Base-by-base conservation (phyloP, 108 stramenopile genomes). In the Fragilariopsis cylindrus region DNA sequence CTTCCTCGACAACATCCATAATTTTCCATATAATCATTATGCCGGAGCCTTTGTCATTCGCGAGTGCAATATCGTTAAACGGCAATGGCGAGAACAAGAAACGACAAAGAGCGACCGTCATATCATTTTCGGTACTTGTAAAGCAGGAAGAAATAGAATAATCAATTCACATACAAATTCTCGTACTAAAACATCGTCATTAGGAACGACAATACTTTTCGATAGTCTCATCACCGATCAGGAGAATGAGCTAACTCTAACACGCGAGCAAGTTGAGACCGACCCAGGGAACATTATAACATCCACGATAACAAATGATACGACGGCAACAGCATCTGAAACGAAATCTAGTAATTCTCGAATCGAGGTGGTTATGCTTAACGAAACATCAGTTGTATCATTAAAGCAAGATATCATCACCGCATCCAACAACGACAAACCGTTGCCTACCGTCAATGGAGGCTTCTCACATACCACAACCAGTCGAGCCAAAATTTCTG, bases 401-500 rank as follows among this genome's bases (percentile, higher is more conserved):
- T 30, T 30, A 30, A 30, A 30, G 30, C 30, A 30, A 30, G 30
- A 30, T 30, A 30, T 30, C 30, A 30, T 30, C 30, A 30, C 30
- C 30, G 30, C 30, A 30, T 30, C 30, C 30, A 30, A 21, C 9
- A 40, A 13, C 41, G 89, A 90, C 48, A 60, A 85, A 45, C 84
- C 89, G 16, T 30, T 39, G 43, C 90, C 87, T 19, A 94, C 93
- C 41, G 88, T 18, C 43, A 90, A 87, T 75, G 93, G 93, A 39
- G 93, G 93, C 2, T 94, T 73, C 60, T 69, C 86, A 7, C 93
- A 94, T 76, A 94, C 93, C 2, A 71, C 65, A 19, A 85, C 89
- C 11, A 88, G 86, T 56, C 76, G 76, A 48, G 90, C 91, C 40
- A 94, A 94, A 80, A 94, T 94, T 69, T 87, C 87, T 2, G 88